These are phyloP conservation scores for Lodderomyces metapsilosis DNA, from an alignment of 1,139 yeast species.

Conservation along the genomic window DNA sequence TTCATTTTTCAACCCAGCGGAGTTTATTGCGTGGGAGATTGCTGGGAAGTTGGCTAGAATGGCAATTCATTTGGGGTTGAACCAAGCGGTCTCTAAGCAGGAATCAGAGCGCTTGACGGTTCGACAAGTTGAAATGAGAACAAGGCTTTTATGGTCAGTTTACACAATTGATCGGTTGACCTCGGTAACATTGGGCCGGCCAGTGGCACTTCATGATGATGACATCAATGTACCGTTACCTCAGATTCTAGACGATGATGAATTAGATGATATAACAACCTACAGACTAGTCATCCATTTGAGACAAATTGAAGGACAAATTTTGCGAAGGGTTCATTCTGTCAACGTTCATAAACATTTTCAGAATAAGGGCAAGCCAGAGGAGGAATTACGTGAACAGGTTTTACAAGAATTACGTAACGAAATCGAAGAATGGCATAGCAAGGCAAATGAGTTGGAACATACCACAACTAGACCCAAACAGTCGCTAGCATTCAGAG, in stretches of 20 bases:
- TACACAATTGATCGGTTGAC: conserved; percentile 47
- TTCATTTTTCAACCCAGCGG: conserved; percentile 44
- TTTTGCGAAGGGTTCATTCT: conserved; percentile 41
- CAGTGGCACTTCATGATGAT: conserved; percentile 43
- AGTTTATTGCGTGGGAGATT: conserved; percentile 47
- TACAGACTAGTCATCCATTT: conserved; percentile 38
- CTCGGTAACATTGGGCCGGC: conserved; percentile 43
- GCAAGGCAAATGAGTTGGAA: conserved; percentile 22
- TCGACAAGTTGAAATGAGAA: conserved; percentile 37
- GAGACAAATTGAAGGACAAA: conserved; percentile 41
- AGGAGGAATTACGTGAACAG: conserved; percentile 22
- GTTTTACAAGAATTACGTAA: conserved; percentile 29
- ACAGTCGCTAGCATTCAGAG: conserved; percentile 31
- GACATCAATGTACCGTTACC: conserved; percentile 48
- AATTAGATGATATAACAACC: conserved; percentile 35
- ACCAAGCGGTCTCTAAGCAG: conserved; percentile 29
- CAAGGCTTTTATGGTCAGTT: conserved; percentile 50
- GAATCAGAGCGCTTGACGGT: conserved; percentile 22
- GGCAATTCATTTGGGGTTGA: conserved; percentile 40
- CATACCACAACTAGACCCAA: conserved; percentile 7
- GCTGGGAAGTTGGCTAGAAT: conserved; percentile 45
- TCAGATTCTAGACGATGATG: conserved; percentile 28
- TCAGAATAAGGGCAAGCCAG: conserved; percentile 7
- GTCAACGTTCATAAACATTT: conserved; percentile 18
- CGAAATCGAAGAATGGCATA: conserved; percentile 42